Evolutionary conservation across 139 green algal species (phyloP).

Genomic region (Micractinium sp.): DNA sequence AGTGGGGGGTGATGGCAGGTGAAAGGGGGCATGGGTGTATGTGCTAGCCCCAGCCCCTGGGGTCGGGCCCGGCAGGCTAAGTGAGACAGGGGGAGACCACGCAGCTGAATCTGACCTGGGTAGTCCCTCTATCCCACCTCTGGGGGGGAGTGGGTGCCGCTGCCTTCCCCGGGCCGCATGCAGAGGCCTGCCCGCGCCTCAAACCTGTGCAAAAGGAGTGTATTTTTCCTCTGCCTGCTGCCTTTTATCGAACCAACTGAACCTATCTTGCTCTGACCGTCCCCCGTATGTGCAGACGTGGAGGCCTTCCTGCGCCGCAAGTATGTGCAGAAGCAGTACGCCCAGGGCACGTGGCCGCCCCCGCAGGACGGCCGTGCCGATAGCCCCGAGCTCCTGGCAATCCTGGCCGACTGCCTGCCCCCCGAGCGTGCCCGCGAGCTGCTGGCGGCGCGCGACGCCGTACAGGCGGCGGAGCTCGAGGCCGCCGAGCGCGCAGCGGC

Average conservation of each 20-base stretch:
- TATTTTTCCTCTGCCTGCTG: too few species aligned
- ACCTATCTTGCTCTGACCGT: background rate
- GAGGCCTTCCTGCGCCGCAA: constrained; percentile 61
- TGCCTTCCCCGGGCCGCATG: too few species aligned
- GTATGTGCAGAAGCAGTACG: constrained; percentile 37
- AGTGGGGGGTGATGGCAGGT: background rate
- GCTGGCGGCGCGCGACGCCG: background rate
- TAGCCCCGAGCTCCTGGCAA: background rate
- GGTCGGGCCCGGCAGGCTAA: too few species aligned
- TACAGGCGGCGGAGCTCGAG: background rate
- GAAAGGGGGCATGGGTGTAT: background rate
- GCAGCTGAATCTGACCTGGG: too few species aligned
- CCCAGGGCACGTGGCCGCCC: constrained; percentile 26
- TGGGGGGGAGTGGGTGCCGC: too few species aligned
- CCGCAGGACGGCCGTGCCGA: background rate
- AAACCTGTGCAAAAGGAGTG: constrained; percentile 49
- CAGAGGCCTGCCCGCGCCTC: constrained; percentile 52
- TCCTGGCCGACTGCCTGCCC: constrained; percentile 22
- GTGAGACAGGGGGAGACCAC: too few species aligned
- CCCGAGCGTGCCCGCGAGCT: background rate
- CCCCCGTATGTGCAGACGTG: constrained; percentile 44
- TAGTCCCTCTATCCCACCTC: too few species aligned
- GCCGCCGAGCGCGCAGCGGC: background rate
- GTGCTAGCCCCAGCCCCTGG: too few species aligned
- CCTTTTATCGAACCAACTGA: too few species aligned